These are phyloP conservation scores for Ustilago xerochloae DNA, from an alignment of 1,284 basidiomycete genomes.

Conservation along the genomic window DNA sequence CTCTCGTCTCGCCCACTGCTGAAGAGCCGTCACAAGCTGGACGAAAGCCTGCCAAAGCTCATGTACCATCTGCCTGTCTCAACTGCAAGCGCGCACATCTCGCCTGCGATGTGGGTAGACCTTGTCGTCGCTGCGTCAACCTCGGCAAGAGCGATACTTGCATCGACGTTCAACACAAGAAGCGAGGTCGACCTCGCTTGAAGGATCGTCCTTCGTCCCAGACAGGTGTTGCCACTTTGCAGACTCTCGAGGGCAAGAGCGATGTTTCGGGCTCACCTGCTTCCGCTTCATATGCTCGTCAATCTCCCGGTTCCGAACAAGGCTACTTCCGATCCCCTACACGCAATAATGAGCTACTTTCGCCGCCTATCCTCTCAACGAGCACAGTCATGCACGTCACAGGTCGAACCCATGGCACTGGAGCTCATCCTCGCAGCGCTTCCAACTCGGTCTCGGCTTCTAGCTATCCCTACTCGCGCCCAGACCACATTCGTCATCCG, in stretches of 20 bases:
- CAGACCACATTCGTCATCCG: slow-evolving; percentile 34
- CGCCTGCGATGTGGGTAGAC: slow-evolving; percentile 56
- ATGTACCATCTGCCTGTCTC: slow-evolving; percentile 56
- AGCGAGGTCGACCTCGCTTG: slow-evolving; percentile 54
- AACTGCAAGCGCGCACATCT: slow-evolving; percentile 62
- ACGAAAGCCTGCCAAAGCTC: slow-evolving; percentile 53
- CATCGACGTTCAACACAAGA: slow-evolving; percentile 63
- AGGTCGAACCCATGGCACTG: slow-evolving; percentile 31
- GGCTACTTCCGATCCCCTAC: slow-evolving; percentile 42
- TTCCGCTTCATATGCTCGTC: slow-evolving; percentile 27
- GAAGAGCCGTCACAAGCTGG: slow-evolving; percentile 17
- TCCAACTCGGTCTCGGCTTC: slow-evolving; percentile 50
- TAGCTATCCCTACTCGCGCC: slow-evolving; percentile 49
- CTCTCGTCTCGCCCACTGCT: slow-evolving; percentile 15
- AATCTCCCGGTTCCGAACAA: slow-evolving; percentile 39
- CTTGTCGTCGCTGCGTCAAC: slow-evolving; percentile 57
- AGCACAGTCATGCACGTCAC: slow-evolving; percentile 27
- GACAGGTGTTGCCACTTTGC: slow-evolving; percentile 16
- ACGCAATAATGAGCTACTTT: slow-evolving; percentile 22
- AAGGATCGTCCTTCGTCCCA: slow-evolving; percentile 50
- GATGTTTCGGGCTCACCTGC: slow-evolving; percentile 37
- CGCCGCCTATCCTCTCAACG: slow-evolving; percentile 30
- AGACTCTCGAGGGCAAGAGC: slow-evolving; percentile 31
- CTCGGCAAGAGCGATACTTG: slow-evolving; percentile 60
- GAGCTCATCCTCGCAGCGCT: slow-evolving; percentile 31